Evolutionary conservation across 1,284 basidiomycete genomes (phyloP).

Genomic region (Cyathus pygmaeus): DNA sequence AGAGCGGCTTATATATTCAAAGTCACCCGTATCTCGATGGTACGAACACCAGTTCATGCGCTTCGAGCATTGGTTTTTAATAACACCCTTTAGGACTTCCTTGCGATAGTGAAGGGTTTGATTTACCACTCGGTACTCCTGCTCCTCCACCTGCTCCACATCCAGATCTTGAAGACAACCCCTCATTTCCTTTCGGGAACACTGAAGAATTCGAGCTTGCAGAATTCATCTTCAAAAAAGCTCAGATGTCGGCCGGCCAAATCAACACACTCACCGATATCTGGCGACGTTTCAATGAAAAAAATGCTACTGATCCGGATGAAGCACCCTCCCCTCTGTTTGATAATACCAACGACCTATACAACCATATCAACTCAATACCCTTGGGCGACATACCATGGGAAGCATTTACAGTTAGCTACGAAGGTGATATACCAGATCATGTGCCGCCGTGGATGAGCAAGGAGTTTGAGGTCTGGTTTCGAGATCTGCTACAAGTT

Average conservation of each 20-base stretch:
- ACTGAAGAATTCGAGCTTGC: constrained; percentile 1
- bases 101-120: background rate
- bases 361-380: background rate
- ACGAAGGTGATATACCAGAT: background rate
- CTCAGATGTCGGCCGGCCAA: constrained; percentile 12
- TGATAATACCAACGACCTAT: background rate
- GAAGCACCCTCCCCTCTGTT: background rate
- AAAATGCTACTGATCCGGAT: background rate
- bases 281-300: constrained; percentile 6
- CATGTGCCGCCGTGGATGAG: background rate
- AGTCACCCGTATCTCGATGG: background rate
- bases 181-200: background rate
- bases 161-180: background rate
- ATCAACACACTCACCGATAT: constrained; percentile 16
- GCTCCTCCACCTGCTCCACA: background rate
- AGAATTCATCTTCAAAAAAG: constrained; percentile 1
- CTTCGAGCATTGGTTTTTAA: background rate
- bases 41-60: background rate
- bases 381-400: background rate
- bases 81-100: background rate
- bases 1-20: background rate
- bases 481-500: background rate
- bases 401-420: background rate
- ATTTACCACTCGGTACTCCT: background rate
- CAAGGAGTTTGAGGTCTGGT: background rate